Conservation (phyloP, 305 asterid genomes). For the Fraxinus ornus region DNA sequence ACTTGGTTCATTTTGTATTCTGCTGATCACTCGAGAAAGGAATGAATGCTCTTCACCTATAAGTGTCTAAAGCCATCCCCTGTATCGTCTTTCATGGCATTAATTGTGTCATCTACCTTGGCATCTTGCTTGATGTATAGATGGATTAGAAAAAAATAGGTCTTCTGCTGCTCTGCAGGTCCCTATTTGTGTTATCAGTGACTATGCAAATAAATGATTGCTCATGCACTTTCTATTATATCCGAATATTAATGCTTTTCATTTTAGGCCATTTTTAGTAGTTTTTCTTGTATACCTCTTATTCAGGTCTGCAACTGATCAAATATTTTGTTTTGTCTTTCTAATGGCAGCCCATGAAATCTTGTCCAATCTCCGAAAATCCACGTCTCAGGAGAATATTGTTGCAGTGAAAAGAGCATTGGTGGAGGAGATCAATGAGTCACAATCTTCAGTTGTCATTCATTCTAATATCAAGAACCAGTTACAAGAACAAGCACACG, state of each 20-base stretch:
- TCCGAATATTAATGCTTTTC: background rate
- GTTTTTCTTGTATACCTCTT: slow-evolving; percentile 16
- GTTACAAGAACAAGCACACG: slow-evolving; percentile 30
- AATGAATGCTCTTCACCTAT: background rate
- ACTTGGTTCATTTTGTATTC: slow-evolving; percentile 8
- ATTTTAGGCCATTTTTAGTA: slow-evolving; percentile 4
- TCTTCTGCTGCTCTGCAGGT: background rate
- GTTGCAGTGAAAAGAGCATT: slow-evolving; percentile 31
- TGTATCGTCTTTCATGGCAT: background rate
- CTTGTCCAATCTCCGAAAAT: slow-evolving; percentile 67
- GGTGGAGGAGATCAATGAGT: slow-evolving; percentile 28
- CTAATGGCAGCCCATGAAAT: slow-evolving; percentile 63
- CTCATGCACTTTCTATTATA: background rate
- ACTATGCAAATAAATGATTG: background rate
- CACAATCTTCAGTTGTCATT: slow-evolving; percentile 35
- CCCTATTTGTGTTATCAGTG: background rate
- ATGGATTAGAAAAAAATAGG: background rate
- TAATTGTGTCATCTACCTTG: background rate
- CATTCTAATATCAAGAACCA: slow-evolving; percentile 35
- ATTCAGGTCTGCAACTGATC: slow-evolving; percentile 14
- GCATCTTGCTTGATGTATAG: background rate
- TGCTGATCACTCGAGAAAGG: background rate
- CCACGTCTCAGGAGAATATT: slow-evolving; percentile 37
- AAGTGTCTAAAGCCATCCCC: slow-evolving; percentile 9
- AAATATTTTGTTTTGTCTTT: slow-evolving; percentile 7